Evolutionary conservation across 2,329 filamentous ascomycete species (phyloP), one percentile per base, ranked within the genome.

Genomic region (Metarhizium sp.): DNA sequence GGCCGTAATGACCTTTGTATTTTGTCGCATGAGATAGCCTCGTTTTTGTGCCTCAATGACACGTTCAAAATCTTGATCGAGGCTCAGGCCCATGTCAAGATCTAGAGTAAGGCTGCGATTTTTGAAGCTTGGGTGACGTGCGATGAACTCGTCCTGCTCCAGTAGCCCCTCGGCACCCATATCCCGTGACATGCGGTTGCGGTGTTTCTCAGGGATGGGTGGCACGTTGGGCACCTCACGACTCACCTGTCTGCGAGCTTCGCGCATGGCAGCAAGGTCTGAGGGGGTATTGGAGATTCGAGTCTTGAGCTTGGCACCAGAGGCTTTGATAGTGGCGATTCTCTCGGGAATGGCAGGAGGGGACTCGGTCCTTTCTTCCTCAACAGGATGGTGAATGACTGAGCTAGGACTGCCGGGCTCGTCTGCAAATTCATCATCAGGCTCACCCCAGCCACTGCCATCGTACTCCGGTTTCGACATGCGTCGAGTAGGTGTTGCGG

Each of bases 31-130:
- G 49, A 97, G 79, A 67, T 99, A 99, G 55, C 94, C 94, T 76
- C 95, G 92, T 91, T 97, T 97, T 87, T 96, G 92, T 69, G 86
- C 82, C 75, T 96, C 91, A 64, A 97, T 95, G 55, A 97, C 89
- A 58, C 92, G 84, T 66, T 97, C 91, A 71, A 97, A 96, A 69
- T 96, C 94, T 64, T 88, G 83, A 65, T 95, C 90, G 49, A 97
- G 81, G 60, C 90, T 92, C 59, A 95, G 85, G 58, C 89, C 89
- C 55, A 94, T 79, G 66, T 92, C 90, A 60, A 91, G 85, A 65
- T 88, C 84, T 61, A 95, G 75, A 7, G 90, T 90, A 59, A 96
- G 80, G 64, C 94, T 92, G 51, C 90, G 81, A 64, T 90, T 87
- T 70, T 91, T 87, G 63, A 91, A 84, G 71, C 87, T 91, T 48